A percentile compares a stretch with the other conserved stretches of the same genome.
These are phyloP conservation scores for Suhomyces chickasaworum DNA, from an alignment of 1,139 yeast species.

Conservation along the genomic window DNA sequence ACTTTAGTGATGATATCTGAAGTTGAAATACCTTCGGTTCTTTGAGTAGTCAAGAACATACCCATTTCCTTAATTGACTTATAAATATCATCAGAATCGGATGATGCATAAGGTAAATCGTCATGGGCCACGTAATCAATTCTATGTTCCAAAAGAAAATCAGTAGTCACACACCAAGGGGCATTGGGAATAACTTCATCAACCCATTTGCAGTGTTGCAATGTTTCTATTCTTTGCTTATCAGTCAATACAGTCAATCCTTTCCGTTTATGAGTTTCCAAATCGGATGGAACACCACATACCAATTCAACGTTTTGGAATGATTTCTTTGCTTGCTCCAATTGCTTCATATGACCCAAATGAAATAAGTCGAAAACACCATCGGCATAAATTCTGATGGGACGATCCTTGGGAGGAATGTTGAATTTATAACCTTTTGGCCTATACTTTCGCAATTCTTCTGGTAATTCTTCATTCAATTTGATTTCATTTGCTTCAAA, in stretches of 20 bases:
- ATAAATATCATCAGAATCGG: constrained; percentile 87
- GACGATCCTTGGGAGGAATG: constrained; percentile 81
- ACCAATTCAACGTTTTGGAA: constrained; percentile 81
- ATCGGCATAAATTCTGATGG: constrained; percentile 91
- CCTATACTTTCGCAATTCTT: constrained; percentile 64
- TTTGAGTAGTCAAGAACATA: constrained; percentile 88
- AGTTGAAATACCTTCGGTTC: constrained; percentile 95
- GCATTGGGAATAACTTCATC: constrained; percentile 94
- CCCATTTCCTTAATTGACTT: constrained; percentile 89
- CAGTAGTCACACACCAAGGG: constrained; percentile 93
- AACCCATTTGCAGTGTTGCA: constrained; percentile 93
- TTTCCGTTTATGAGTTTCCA: constrained; percentile 86
- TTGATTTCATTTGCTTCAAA: constrained; percentile 54
- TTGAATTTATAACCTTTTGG: constrained; percentile 74
- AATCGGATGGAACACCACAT: constrained; percentile 89
- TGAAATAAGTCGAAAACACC: constrained; percentile 97
- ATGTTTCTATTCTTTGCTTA: constrained; percentile 82
- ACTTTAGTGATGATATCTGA: constrained; percentile 94
- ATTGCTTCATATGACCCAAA: constrained; percentile 94
- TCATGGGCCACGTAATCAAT: constrained; percentile 98
- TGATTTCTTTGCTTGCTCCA: constrained; percentile 92
- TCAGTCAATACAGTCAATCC: constrained; percentile 92
- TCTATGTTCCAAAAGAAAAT: constrained; percentile 72
- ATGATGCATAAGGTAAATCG: constrained; percentile 90
- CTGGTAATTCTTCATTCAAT: constrained; percentile 63